Evolutionary conservation across 2,329 filamentous ascomycete genomes (phyloP).

Genomic region (Colletotrichum filicis): DNA sequence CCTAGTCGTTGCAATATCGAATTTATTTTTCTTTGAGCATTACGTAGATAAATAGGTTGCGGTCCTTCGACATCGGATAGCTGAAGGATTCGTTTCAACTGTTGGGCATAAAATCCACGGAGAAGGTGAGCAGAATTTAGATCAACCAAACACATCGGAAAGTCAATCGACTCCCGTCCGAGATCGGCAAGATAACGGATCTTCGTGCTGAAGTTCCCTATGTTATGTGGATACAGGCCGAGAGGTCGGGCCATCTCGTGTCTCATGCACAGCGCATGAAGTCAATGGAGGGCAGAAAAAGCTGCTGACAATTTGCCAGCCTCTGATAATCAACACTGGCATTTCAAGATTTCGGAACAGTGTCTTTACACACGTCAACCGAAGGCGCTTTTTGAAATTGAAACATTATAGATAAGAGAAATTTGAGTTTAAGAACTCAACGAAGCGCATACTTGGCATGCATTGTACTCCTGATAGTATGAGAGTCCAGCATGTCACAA

Average conservation of each 20-base stretch:
- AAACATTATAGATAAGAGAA: background rate
- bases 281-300: background rate
- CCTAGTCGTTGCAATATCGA: too few species aligned
- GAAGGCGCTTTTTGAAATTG: background rate
- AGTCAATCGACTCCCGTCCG: background rate
- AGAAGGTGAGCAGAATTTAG: background rate
- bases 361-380: too few species aligned
- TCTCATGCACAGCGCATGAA: background rate
- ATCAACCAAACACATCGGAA: background rate
- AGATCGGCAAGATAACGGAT: background rate
- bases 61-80: background rate
- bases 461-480: background rate
- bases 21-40: too few species aligned
- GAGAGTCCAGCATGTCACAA: background rate
- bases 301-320: background rate
- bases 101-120: background rate
- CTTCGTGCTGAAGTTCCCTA: background rate
- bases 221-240: background rate
- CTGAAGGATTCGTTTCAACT: background rate
- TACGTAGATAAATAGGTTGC: background rate
- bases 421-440: background rate
- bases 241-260: background rate
- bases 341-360: background rate
- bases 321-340: background rate
- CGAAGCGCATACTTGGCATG: background rate